Conservation (phyloP, 2,329 filamentous ascomycete species). For the Curvularia hawaiiensis region DNA sequence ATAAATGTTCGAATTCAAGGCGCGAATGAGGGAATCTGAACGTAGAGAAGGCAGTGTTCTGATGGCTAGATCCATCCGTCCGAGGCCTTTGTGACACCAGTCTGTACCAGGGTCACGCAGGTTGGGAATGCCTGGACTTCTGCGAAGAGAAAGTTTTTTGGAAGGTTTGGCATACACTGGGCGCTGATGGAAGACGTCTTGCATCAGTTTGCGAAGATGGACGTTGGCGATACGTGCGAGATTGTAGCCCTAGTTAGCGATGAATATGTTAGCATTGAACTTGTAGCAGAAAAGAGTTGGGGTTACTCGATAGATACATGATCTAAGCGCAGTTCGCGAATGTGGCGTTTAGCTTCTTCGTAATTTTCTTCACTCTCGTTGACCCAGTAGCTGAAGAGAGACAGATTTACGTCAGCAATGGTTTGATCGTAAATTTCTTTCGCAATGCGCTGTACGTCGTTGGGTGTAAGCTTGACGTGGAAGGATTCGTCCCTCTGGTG, state of each 20-base stretch:
- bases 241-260: conserved; percentile 24
- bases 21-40: not conserved
- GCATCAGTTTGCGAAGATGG: conserved; percentile 22
- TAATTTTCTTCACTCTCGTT: conserved; percentile 28
- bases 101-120: conserved; percentile 4
- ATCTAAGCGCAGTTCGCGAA: conserved; percentile 37
- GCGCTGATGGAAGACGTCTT: conserved; percentile 9
- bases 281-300: too few relatives aligned
- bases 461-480: conserved; percentile 14
- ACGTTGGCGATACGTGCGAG: conserved; percentile 21
- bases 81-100: conserved; percentile 6
- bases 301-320: conserved; percentile 20
- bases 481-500: conserved; percentile 8
- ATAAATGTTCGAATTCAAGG: not conserved
- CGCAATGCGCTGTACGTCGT: conserved; percentile 20
- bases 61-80: not conserved
- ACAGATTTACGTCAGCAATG: conserved; percentile 33
- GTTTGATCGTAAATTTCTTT: conserved; percentile 30
- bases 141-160: conserved; percentile 2
- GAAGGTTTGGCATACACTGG: conserved; percentile 10
- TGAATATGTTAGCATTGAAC: not conserved
- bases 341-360: conserved; percentile 25
- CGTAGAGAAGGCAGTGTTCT: not conserved
- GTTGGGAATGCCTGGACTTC: conserved; percentile 6
- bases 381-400: conserved; percentile 36